phyloP scores from a whole-genome alignment of 2,329 filamentous ascomycete species.

The Fusarium metavorans region DNA sequence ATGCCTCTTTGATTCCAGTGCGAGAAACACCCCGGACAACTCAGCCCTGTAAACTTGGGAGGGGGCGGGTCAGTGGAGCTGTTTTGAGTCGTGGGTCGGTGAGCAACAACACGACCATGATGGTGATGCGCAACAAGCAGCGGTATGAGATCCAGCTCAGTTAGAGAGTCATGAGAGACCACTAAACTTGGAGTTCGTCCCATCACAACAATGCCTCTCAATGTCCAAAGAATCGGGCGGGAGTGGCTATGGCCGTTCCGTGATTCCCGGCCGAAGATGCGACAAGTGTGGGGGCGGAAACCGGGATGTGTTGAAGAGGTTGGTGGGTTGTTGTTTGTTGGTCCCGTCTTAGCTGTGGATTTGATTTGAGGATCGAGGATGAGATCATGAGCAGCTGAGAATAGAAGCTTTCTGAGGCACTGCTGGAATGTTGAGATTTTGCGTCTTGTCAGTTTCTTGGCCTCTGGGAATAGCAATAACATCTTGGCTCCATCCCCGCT shows the following conservation, averaged over 20 bases:
- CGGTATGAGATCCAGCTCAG: background rate
- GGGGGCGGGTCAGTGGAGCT: conserved; percentile 1
- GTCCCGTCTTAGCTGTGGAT: conserved; percentile 2
- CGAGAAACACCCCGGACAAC: conserved; percentile 21
- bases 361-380: conserved; percentile 17
- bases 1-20: conserved; percentile 8
- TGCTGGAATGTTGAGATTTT: background rate
- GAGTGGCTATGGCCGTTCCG: conserved; percentile 16
- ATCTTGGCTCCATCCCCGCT: conserved; percentile 13
- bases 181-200: background rate
- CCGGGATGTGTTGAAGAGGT: conserved; percentile 14
- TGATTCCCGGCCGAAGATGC: conserved; percentile 10
- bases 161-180: background rate
- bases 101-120: conserved; percentile 3
- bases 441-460: background rate
- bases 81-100: background rate
- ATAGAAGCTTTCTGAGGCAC: conserved; percentile 34
- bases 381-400: conserved; percentile 36
- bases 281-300: conserved; percentile 31
- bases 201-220: conserved; percentile 18
- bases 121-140: background rate
- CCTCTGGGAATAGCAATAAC: conserved; percentile 1
- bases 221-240: background rate
- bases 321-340: conserved; percentile 20
- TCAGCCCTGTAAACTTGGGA: conserved; percentile 37